Conservation (phyloP, 768 basidiomycete genomes). For the Porphyrellus cyaneotinctus region DNA sequence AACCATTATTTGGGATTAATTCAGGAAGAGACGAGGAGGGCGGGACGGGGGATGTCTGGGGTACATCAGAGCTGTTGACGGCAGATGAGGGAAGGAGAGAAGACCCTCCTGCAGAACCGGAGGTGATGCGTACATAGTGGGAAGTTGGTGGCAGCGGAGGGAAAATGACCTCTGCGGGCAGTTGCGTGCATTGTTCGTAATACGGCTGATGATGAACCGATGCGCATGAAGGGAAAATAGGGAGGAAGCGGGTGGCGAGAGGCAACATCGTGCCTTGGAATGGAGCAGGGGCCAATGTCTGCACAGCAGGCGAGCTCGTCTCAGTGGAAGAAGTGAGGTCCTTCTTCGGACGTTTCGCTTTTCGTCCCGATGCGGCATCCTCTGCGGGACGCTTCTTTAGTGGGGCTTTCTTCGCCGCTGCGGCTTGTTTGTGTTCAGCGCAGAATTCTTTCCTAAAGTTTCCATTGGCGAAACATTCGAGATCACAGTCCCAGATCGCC, state of each 20-base stretch:
- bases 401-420: constrained; percentile 26
- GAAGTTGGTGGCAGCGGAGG: constrained; percentile 62
- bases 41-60: constrained; percentile 29
- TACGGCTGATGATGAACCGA: constrained; percentile 72
- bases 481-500: constrained; percentile 81
- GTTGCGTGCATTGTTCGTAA: constrained; percentile 55
- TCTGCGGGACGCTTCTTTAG: constrained; percentile 41
- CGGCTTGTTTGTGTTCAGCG: constrained; percentile 33
- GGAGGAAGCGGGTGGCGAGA: constrained; percentile 24
- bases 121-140: constrained; percentile 34
- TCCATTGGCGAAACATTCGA: constrained; percentile 79
- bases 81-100: constrained; percentile 25
- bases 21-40: constrained; percentile 51
- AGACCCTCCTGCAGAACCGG: constrained; percentile 6
- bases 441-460: constrained; percentile 69
- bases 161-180: constrained; percentile 65
- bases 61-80: constrained; percentile 18
- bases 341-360: constrained; percentile 46
- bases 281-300: constrained; percentile 18
- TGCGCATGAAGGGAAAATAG: constrained; percentile 51
- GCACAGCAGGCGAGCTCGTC: constrained; percentile 19
- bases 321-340: constrained; percentile 21
- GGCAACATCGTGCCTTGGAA: constrained; percentile 20
- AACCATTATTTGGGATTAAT: constrained; percentile 57
- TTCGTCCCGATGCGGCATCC: constrained; percentile 36